Evolutionary conservation across 805 yeast genomes (phyloP), one percentile per base, ranked within the genome.

Genomic region (Yarrowia sp.): DNA sequence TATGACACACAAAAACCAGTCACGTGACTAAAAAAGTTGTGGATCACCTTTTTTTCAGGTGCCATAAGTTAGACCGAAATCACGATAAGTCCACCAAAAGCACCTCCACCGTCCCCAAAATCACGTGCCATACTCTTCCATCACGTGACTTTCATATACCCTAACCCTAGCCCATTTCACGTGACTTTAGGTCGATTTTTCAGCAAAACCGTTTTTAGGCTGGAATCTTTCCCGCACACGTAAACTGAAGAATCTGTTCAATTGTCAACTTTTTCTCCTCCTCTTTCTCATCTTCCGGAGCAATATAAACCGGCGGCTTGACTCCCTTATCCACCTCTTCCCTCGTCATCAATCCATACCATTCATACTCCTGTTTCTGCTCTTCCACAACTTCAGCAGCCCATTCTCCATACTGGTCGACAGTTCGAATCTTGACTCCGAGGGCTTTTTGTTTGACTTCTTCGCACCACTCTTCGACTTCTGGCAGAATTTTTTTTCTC

Each of bases 401-500:
- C 87, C 92, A 87, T 55, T 80, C 80, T n/a, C 90, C 83, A 55
- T 89, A 79, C 45, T 85, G 86, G 68, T 88, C 90, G 67, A 84
- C 87, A n/a, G 69, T 70, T 6, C 70, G 69, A 8, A 75, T 67
- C 14, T 67, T 71, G 58, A 68, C 71, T 43, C 70, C 73, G 55
- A 75, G 78, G 28, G 76, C 72, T 41, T 60, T 60, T 15, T 75
- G 77, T 45, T 72, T 76, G 1, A 84, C 84, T 18, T 77, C 74
- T 38, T 80, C 80, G 8, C 92, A 83, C 98, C 98, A 93, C 53
- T 85, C 89, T 61, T 86, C 89, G 1, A 93, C 96, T 68, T 92
- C 98, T 0, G 99, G 98, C 10, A 90, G 78, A 58, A 88, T 87
- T 73, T 92, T 93, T 74, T 92, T 95, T 66, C 98, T 82, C 66